phyloP scores from a whole-genome alignment of 768 basidiomycete species.

The Amanita brunnescens region DNA sequence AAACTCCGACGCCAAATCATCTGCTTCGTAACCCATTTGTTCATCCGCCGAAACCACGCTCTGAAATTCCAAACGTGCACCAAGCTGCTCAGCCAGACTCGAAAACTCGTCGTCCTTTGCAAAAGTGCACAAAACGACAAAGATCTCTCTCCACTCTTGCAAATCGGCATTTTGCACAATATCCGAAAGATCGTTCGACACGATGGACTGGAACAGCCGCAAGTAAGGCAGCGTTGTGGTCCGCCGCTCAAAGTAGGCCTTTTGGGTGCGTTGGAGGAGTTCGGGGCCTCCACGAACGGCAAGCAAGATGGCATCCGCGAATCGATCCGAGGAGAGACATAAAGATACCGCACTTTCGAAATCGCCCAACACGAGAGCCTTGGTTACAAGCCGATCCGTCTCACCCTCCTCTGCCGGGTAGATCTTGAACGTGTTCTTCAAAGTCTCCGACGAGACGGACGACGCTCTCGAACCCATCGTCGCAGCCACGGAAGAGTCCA shows the following conservation, averaged over 20 bases:
- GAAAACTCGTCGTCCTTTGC: slow-evolving; percentile 79
- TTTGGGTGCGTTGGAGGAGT: slow-evolving; percentile 80
- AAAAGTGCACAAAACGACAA: slow-evolving; percentile 94
- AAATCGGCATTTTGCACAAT: slow-evolving; percentile 95
- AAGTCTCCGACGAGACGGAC: slow-evolving; percentile 62
- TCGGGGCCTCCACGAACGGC: slow-evolving; percentile 88
- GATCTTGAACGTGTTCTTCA: slow-evolving; percentile 85
- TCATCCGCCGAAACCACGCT: slow-evolving; percentile 50
- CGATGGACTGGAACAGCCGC: slow-evolving; percentile 90
- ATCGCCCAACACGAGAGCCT: slow-evolving; percentile 93
- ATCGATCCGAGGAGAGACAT: slow-evolving; percentile 82
- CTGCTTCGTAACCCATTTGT: slow-evolving; percentile 30
- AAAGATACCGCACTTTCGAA: slow-evolving; percentile 88
- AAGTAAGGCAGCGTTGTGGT: slow-evolving; percentile 77
- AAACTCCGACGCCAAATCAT: slow-evolving; percentile 37
- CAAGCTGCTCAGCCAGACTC: slow-evolving; percentile 85
- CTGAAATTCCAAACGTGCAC: slow-evolving; percentile 83
- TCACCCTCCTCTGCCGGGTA: slow-evolving; percentile 84
- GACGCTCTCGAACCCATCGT: slow-evolving; percentile 90
- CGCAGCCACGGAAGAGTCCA: slow-evolving; percentile 90
- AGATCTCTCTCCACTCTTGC: slow-evolving; percentile 92
- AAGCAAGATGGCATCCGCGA: slow-evolving; percentile 90
- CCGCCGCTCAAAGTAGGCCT: slow-evolving; percentile 84
- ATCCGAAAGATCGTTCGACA: slow-evolving; percentile 85
- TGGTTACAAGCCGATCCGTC: slow-evolving; percentile 81